A percentile compares a stretch with the other conserved stretches of the same genome.
Evolutionary conservation across 768 basidiomycete genomes (phyloP).

Genomic region (Amanita fuliginea): DNA sequence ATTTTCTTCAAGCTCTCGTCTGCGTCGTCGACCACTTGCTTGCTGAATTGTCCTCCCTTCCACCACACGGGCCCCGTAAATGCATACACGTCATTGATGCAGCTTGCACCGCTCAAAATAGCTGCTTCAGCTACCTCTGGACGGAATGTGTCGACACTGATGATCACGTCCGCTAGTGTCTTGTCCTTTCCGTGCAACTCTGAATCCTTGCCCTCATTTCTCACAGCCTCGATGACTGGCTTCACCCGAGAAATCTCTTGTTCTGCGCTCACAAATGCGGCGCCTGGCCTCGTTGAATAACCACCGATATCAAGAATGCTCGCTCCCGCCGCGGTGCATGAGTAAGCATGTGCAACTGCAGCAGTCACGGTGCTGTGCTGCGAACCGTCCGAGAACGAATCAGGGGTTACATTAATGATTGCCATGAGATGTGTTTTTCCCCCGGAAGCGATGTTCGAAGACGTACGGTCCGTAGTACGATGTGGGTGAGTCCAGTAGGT

Average conservation of each 20-base stretch:
- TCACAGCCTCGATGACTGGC: slow-evolving; percentile 55
- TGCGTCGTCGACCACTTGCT: slow-evolving; percentile 16
- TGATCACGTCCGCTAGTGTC: slow-evolving; percentile 26
- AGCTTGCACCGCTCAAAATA: slow-evolving; percentile 74
- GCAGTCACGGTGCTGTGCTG: slow-evolving; percentile 36
- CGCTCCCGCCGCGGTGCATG: slow-evolving; percentile 45
- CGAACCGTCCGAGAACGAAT: slow-evolving; percentile 91
- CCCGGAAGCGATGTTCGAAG: slow-evolving; percentile 2
- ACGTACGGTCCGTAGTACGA: not conserved
- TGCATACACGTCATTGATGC: slow-evolving; percentile 88
- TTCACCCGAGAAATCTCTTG: slow-evolving; percentile 70
- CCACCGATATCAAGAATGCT: slow-evolving; percentile 90
- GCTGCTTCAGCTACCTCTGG: slow-evolving; percentile 66
- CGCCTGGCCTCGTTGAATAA: slow-evolving; percentile 82
- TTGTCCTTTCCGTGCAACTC: slow-evolving; percentile 2
- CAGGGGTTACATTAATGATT: slow-evolving; percentile 87
- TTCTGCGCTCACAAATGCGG: slow-evolving; percentile 47
- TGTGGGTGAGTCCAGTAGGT: slow-evolving; percentile 38
- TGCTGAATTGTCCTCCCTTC: not conserved
- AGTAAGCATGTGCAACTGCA: slow-evolving; percentile 41
- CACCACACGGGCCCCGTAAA: slow-evolving; percentile 42
- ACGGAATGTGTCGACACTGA: slow-evolving; percentile 90
- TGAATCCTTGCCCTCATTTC: slow-evolving; percentile 17
- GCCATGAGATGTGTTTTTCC: slow-evolving; percentile 68
- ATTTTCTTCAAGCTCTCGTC: slow-evolving; percentile 41